A percentile compares a stretch with the other conserved stretches of the same genome.
These are phyloP conservation scores for Cornus suecica DNA, from an alignment of 148 eudicot species.

Conservation along the genomic window DNA sequence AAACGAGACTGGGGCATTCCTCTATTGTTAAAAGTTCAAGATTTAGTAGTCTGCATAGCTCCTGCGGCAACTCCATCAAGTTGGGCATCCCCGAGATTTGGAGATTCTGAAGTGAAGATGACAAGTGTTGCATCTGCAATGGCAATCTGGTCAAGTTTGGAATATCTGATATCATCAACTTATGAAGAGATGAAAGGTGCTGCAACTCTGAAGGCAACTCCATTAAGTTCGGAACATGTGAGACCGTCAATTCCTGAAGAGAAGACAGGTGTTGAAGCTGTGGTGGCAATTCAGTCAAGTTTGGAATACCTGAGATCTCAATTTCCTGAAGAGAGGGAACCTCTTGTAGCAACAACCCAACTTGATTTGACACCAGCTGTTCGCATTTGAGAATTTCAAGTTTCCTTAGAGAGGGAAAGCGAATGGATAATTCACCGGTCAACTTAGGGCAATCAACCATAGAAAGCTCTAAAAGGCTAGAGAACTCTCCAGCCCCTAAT, in stretches of 20 bases:
- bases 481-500: slow-evolving; percentile 3
- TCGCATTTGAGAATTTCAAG: not conserved
- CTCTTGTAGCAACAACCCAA: too few relatives aligned
- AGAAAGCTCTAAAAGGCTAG: not conserved
- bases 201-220: too few relatives aligned
- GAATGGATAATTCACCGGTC: not conserved
- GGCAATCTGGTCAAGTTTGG: too few relatives aligned
- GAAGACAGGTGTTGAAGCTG: not conserved
- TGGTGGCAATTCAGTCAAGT: too few relatives aligned
- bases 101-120: not conserved
- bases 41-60: not conserved
- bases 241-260: not conserved
- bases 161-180: too few relatives aligned
- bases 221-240: too few relatives aligned
- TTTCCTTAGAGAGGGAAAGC: not conserved
- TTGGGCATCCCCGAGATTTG: not conserved
- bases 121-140: too few relatives aligned
- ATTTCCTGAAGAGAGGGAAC: too few relatives aligned
- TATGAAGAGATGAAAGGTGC: too few relatives aligned
- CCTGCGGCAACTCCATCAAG: not conserved
- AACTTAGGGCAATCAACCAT: not conserved
- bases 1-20: not conserved
- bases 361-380: not conserved
- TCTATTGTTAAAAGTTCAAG: not conserved
- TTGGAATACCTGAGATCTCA: too few relatives aligned